A percentile compares a stretch with the other conserved stretches of the same genome.
phyloP scores from a whole-genome alignment of 805 yeast species.

The Metschnikowia continentalis region DNA sequence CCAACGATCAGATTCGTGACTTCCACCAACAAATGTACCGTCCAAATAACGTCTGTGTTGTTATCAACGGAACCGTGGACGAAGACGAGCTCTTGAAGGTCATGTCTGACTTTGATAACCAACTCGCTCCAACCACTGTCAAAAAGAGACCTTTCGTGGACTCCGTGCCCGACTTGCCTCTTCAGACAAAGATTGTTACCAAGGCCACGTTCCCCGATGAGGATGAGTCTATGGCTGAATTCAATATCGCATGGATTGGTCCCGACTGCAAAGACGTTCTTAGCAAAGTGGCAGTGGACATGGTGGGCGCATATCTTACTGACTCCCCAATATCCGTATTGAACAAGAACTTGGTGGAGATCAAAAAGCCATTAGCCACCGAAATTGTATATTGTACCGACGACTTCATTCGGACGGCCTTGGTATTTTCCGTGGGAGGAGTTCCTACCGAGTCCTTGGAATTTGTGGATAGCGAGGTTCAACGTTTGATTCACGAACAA shows the following conservation, averaged over 20 bases:
- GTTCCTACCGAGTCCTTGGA: constrained; percentile 67
- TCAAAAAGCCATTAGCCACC: constrained; percentile 77
- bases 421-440: constrained; percentile 57
- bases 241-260: constrained; percentile 76
- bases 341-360: constrained; percentile 68
- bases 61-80: constrained; percentile 82
- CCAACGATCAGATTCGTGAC: constrained; percentile 67
- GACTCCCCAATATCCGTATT: constrained; percentile 75
- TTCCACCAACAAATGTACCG: constrained; percentile 73
- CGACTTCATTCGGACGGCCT: constrained; percentile 61
- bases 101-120: constrained; percentile 58
- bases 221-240: constrained; percentile 80
- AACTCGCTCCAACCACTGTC: constrained; percentile 42
- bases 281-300: constrained; percentile 63
- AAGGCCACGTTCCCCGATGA: constrained; percentile 80
- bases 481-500: constrained; percentile 52
- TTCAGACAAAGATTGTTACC: constrained; percentile 36
- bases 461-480: constrained; percentile 49
- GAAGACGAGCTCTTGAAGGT: constrained; percentile 62
- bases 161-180: constrained; percentile 45
- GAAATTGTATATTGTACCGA: constrained; percentile 67
- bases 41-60: constrained; percentile 78
- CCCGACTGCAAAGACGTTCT: constrained; percentile 54
- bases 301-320: constrained; percentile 69
- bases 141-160: constrained; percentile 76